These are phyloP conservation scores for Corynespora cassiicola DNA, from an alignment of 2,329 filamentous ascomycete species.

Conservation along the genomic window DNA sequence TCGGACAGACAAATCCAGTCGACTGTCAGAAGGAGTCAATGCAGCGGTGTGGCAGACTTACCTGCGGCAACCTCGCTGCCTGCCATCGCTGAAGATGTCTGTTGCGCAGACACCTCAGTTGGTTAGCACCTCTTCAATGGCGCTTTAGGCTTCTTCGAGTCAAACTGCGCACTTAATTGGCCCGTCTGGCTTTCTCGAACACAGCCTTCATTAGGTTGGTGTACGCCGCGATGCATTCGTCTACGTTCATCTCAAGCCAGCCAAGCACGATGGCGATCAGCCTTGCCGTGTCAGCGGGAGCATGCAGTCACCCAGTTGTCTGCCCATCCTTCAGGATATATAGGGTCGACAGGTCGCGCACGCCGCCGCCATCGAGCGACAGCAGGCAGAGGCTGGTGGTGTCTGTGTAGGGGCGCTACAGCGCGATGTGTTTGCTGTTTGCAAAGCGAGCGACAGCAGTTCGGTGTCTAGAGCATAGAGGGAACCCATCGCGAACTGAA, in stretches of 20 bases:
- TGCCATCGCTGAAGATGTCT: conserved; percentile 7
- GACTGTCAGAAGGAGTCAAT: not conserved
- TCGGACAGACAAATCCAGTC: conserved; percentile 49
- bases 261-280: conserved; percentile 17
- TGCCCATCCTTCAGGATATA: conserved; percentile 20
- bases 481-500: too few species aligned
- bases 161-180: conserved; percentile 9
- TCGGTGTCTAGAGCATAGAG: too few species aligned
- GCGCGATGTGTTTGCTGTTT: too few species aligned
- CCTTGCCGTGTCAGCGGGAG: conserved; percentile 8
- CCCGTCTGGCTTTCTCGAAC: conserved; percentile 4
- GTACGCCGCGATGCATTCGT: conserved; percentile 12
- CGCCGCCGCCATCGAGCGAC: conserved; percentile 26
- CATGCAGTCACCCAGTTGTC: conserved; percentile 5
- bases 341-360: conserved; percentile 24
- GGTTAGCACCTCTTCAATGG: conserved; percentile 6
- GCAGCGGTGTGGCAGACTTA: conserved; percentile 3
- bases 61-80: conserved; percentile 7
- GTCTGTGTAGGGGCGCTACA: too few species aligned
- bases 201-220: conserved; percentile 4
- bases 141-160: conserved; percentile 5
- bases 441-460: too few species aligned
- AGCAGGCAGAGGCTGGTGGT: conserved; percentile 22
- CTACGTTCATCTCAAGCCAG: conserved; percentile 14
- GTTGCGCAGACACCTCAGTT: conserved; percentile 2